Percentiles rank a stretch among this genome's conserved stretches.
Conservation (phyloP, 306 rosid genomes). For the Trichosanthes truncata region DNA sequence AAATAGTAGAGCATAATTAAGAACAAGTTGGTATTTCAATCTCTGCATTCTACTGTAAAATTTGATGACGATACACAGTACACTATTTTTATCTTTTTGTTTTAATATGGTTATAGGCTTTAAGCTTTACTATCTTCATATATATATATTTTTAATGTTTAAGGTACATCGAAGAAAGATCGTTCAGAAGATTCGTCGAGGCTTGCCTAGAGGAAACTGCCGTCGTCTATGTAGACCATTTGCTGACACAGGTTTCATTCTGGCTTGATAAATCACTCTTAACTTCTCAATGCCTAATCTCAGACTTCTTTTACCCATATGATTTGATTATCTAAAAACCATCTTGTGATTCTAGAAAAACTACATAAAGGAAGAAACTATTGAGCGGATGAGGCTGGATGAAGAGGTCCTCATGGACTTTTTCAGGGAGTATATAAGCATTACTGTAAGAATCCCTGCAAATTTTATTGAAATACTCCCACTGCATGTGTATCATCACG, state of each 20-base stretch:
- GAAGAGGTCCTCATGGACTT: conserved; percentile 98
- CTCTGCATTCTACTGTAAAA: neutral
- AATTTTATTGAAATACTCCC: neutral
- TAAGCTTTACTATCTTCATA: neutral
- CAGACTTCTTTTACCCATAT: neutral
- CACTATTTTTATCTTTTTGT: neutral
- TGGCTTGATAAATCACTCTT: neutral
- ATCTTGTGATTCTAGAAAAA: conserved; percentile 49
- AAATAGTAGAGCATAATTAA: neutral
- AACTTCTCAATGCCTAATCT: conserved; percentile 3
- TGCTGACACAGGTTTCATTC: conserved; percentile 63
- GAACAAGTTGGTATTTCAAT: neutral
- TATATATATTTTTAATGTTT: conserved; percentile 15
- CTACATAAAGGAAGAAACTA: conserved; percentile 87
- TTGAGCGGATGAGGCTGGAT: conserved; percentile 93
- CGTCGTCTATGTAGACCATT: conserved; percentile 80
- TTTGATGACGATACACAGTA: neutral
- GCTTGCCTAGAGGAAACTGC: conserved; percentile 97
- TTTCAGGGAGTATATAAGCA: conserved; percentile 83
- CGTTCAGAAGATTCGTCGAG: conserved; percentile 95
- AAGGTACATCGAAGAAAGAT: conserved; percentile 97
- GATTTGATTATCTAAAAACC: conserved; percentile 10
- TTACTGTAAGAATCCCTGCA: conserved; percentile 44
- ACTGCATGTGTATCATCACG: neutral
- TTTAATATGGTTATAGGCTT: neutral